Base-by-base conservation (phyloP, 2,329 filamentous ascomycete species). In the Trichoderma sp. region DNA sequence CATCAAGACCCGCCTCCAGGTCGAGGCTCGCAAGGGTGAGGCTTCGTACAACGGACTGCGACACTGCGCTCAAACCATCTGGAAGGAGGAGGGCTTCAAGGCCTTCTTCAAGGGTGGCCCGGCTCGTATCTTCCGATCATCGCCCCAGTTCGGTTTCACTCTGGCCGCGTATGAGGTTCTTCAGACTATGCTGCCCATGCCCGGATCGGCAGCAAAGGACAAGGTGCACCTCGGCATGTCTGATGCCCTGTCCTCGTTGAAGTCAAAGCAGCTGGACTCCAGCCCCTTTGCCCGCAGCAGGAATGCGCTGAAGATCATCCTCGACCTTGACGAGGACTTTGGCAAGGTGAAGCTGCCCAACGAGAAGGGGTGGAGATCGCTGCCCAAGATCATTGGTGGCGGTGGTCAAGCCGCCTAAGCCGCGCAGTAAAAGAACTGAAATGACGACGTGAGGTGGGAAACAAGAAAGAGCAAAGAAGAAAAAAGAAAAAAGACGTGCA, bases 21-120 rank as follows among this genome's bases (percentile, higher is more conserved):
- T 99, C 72, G 96, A 99, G 83, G 95, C 95, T 26, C 92, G 96
- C 75, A 98, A 98, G 86, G 96, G 96, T 74, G 95, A 99, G 78
- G 91, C 91, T 4, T 87, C 88, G 63, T 99, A 99, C 86, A 96
- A 89, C 55, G 93, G 93, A 61, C 88, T 99, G 62, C 90, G 94
- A 70, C 94, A 99, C 83, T 93, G 91, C 68, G 96, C 96, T 47
- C 83, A 83, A 77, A 97, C 93, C 15, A 93, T 99, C 77, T 91
- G 87, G 85, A 90, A 91, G 81, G 93, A 98, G 81, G 96, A 99
- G 83, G 96, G 96, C 12, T 95, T 98, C 88, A 90, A 88, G 74
- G 96, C 96, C 30, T 99, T 99, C 87, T 99, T 98, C 91, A 98
- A 98, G 87, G 96, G 96, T 76, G 96, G 96, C 1, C 95, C 95